These are phyloP conservation scores for Glycyrrhiza uralensis DNA, from an alignment of 306 rosid species.

Conservation along the genomic window DNA sequence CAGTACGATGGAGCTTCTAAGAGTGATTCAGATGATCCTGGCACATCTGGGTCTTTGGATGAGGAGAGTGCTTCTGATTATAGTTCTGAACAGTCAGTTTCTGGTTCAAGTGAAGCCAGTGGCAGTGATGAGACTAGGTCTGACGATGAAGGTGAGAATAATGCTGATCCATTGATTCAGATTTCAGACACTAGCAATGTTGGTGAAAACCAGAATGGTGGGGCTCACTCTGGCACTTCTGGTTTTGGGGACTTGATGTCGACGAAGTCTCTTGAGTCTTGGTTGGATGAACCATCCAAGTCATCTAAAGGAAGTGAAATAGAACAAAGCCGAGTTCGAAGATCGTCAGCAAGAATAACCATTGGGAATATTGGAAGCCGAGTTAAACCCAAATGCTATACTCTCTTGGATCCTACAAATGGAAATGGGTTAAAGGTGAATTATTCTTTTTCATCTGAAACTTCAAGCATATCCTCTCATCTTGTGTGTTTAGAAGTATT, in stretches of 20 bases:
- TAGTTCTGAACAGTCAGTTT: conserved; percentile 58
- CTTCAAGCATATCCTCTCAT: conserved; percentile 64
- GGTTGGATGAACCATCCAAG: conserved; percentile 81
- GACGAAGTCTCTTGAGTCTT: conserved; percentile 76
- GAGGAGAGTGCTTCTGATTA: conserved; percentile 69
- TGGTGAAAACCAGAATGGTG: conserved; percentile 40
- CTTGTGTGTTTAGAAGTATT: conserved; percentile 71
- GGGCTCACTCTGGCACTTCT: conserved; percentile 50
- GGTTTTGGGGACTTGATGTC: conserved; percentile 71
- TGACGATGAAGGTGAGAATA: conserved; percentile 41
- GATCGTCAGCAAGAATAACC: conserved; percentile 87
- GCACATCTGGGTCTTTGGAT: conserved; percentile 62
- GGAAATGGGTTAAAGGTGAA: conserved; percentile 91
- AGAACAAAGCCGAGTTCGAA: conserved; percentile 40
- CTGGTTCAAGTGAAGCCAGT: conserved; percentile 52
- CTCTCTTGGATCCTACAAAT: conserved; percentile 71
- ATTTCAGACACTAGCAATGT: conserved; percentile 61
- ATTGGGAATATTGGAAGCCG: conserved; percentile 64
- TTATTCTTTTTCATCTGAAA: conserved; percentile 78
- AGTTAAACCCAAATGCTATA: conserved; percentile 63
- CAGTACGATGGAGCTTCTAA: conserved; percentile 35
- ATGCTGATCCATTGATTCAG: conserved; percentile 64
- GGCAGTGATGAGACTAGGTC: conserved; percentile 45
- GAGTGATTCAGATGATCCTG: conserved; percentile 42
- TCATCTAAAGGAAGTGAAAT: conserved; percentile 46